These are phyloP conservation scores for Mycena crocata DNA, from an alignment of 768 basidiomycete genomes.

Conservation along the genomic window DNA sequence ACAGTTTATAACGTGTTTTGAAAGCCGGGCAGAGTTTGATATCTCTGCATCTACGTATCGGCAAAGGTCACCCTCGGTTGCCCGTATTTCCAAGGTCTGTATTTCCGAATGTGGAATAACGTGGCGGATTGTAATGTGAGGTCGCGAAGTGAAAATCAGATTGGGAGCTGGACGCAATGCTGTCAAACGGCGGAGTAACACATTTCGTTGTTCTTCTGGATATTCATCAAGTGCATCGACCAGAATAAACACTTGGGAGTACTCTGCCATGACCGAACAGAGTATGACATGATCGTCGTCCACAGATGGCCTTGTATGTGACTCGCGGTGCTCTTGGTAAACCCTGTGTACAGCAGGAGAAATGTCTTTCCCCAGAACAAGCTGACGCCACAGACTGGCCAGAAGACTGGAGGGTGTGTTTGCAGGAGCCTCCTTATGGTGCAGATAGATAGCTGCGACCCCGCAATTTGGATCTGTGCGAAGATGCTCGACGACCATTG, in stretches of 20 bases:
- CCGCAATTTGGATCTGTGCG: neutral
- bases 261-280: neutral
- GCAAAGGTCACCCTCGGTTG: neutral
- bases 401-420: neutral
- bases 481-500: neutral
- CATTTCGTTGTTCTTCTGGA: neutral
- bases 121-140: neutral
- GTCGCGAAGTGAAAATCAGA: slow-evolving; percentile 8
- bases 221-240: slow-evolving; percentile 21
- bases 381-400: slow-evolving; percentile 1
- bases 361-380: neutral
- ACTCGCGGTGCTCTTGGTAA: neutral
- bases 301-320: neutral
- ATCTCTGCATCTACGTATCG: neutral
- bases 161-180: neutral
- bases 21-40: neutral
- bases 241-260: neutral
- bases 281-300: neutral
- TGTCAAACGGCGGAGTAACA: neutral
- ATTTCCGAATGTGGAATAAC: neutral
- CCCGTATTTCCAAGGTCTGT: neutral
- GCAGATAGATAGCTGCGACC: neutral
- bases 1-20: neutral
- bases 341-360: neutral
- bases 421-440: neutral